A percentile compares a stretch with the other conserved stretches of the same genome.
These are phyloP conservation scores for Lentinula aciculospora DNA, from an alignment of 768 basidiomycete genomes.

Conservation along the genomic window DNA sequence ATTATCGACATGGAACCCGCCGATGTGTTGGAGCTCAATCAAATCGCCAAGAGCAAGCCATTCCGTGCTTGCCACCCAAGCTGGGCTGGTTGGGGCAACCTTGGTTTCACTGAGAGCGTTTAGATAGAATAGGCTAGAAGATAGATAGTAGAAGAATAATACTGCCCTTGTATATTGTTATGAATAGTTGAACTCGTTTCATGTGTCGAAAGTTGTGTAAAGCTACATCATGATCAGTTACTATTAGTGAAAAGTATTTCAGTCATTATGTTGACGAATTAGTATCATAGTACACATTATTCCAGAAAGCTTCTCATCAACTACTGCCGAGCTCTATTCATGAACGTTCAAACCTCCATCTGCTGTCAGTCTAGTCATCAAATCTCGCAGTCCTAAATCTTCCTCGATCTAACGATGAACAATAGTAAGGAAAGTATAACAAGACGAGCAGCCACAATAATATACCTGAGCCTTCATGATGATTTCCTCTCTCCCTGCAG, in stretches of 20 bases:
- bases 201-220: no score
- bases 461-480: slow-evolving; percentile 48
- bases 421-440: not conserved
- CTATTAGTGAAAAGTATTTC: no score
- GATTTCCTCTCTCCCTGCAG: slow-evolving; percentile 51
- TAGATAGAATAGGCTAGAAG: not conserved
- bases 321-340: no score
- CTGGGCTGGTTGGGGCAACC: slow-evolving; percentile 59
- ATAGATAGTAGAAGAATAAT: no score
- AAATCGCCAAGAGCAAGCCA: slow-evolving; percentile 54
- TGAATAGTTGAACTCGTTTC: no score
- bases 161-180: no score
- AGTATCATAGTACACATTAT: no score
- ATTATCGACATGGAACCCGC: slow-evolving; percentile 57
- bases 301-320: no score
- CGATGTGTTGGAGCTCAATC: slow-evolving; percentile 52
- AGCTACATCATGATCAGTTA: no score
- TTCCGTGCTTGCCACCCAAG: slow-evolving; percentile 62
- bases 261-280: no score
- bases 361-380: not conserved
- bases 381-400: not conserved
- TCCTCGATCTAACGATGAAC: not conserved
- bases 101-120: slow-evolving; percentile 51
- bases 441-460: not conserved
- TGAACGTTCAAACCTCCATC: no score